phyloP scores from a whole-genome alignment of 306 rosid genomes.

The Sophora flavescens region DNA sequence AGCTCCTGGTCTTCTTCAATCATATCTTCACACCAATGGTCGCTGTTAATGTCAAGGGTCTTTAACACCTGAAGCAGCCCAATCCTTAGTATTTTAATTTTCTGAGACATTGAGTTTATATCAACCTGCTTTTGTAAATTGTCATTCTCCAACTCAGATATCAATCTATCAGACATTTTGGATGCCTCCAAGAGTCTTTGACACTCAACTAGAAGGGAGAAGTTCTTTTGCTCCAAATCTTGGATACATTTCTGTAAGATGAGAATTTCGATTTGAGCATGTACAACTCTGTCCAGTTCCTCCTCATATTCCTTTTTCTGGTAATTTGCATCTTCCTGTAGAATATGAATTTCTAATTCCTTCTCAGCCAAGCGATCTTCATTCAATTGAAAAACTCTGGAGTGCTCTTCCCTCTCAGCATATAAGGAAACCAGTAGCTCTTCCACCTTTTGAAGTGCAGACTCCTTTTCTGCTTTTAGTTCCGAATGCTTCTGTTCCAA shows the following conservation, averaged over 20 bases:
- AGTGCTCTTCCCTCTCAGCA: constrained; percentile 72
- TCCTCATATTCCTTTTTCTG: constrained; percentile 71
- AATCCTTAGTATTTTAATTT: constrained; percentile 57
- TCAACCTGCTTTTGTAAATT: constrained; percentile 56
- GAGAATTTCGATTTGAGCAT: constrained; percentile 68
- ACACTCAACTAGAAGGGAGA: constrained; percentile 61
- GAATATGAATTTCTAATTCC: constrained; percentile 62
- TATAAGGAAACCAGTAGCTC: constrained; percentile 70
- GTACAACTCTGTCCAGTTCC: constrained; percentile 66
- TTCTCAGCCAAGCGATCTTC: constrained; percentile 64
- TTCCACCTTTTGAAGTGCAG: constrained; percentile 70
- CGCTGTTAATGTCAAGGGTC: constrained; percentile 52
- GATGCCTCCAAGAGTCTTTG: constrained; percentile 73
- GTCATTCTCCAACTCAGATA: constrained; percentile 71
- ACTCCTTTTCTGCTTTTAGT: constrained; percentile 70
- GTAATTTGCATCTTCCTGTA: constrained; percentile 66
- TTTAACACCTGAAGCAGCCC: constrained; percentile 70
- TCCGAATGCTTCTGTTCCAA: constrained; percentile 58
- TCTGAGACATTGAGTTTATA: constrained; percentile 57
- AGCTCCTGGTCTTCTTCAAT: constrained; percentile 58
- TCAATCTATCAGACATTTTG: constrained; percentile 56
- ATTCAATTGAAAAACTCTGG: constrained; percentile 57
- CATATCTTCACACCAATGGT: constrained; percentile 43
- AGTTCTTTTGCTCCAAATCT: constrained; percentile 65
- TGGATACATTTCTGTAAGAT: constrained; percentile 68